Evolutionary conservation across 768 basidiomycete species (phyloP).

Genomic region (Boletales sp.): DNA sequence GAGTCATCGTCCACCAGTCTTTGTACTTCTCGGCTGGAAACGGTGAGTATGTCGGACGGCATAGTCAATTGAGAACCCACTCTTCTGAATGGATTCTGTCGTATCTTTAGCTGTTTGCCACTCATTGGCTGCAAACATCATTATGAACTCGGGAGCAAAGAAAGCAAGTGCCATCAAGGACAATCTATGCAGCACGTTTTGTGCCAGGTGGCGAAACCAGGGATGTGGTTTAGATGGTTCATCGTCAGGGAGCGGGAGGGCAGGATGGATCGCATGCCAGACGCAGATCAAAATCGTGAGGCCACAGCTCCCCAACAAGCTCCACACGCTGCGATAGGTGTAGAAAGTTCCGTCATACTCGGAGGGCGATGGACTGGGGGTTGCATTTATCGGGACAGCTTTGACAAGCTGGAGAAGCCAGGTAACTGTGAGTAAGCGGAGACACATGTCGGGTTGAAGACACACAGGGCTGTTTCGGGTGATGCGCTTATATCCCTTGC

Average conservation of each 20-base stretch:
- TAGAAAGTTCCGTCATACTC: neutral
- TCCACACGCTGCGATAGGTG: neutral
- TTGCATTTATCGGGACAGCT: neutral
- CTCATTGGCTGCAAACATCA: neutral
- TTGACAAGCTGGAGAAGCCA: no score
- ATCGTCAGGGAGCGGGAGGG: neutral
- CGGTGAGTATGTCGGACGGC: no score
- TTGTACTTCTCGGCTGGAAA: neutral
- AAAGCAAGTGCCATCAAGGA: neutral
- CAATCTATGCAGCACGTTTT: neutral
- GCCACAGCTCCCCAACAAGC: neutral
- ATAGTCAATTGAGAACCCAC: neutral
- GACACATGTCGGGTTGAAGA: no score
- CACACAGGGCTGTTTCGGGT: no score
- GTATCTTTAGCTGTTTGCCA: neutral
- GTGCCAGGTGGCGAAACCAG: no score
- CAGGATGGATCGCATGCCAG: neutral
- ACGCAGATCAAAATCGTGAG: neutral
- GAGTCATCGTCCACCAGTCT: slow-evolving; percentile 3
- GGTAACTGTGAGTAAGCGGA: no score
- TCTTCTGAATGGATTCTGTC: neutral
- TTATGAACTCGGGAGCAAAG: neutral
- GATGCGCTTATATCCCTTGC: no score
- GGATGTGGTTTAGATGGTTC: no score
- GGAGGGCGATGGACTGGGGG: neutral